Percentiles rank a stretch among this genome's conserved stretches.
Evolutionary conservation across 73 alveolate species (phyloP).

Genomic region (Stentor roeselii): DNA sequence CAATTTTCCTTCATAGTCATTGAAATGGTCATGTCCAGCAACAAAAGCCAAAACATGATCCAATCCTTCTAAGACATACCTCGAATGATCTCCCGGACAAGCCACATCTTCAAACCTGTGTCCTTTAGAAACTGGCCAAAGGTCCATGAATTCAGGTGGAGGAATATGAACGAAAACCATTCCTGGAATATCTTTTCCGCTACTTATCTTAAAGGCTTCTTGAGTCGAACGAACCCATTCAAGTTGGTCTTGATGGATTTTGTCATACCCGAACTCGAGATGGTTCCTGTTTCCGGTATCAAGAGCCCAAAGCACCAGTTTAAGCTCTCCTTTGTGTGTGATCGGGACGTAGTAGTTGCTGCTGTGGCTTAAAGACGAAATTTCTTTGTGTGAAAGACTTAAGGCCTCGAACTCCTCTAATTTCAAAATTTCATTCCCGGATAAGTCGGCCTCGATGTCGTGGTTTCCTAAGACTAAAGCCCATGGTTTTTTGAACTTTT

Average conservation of each 20-base stretch:
- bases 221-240: slow-evolving; percentile 41
- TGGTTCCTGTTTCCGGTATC: slow-evolving; percentile 45
- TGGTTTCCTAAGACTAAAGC: slow-evolving; percentile 63
- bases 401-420: slow-evolving; percentile 43
- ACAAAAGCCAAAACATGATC: slow-evolving; percentile 29
- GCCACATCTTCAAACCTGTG: slow-evolving; percentile 42
- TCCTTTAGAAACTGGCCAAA: slow-evolving; percentile 33
- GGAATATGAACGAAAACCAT: slow-evolving; percentile 51
- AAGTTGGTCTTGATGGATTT: slow-evolving; percentile 41
- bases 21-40: slow-evolving; percentile 60
- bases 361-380: slow-evolving; percentile 38
- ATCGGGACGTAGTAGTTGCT: slow-evolving; percentile 49
- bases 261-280: slow-evolving; percentile 41
- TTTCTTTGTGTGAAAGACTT: slow-evolving; percentile 34
- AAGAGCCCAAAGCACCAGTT: slow-evolving; percentile 43
- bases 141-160: slow-evolving; percentile 39
- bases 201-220: neutral
- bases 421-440: slow-evolving; percentile 40
- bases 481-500: slow-evolving; percentile 35
- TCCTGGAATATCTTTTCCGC: slow-evolving; percentile 29
- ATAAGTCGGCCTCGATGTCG: slow-evolving; percentile 56
- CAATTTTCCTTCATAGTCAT: slow-evolving; percentile 42
- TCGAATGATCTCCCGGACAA: slow-evolving; percentile 48
- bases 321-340: slow-evolving; percentile 31
- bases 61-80: slow-evolving; percentile 41